Conservation (phyloP, 495 filamentous ascomycete genomes). For the Xylaria castorea region DNA sequence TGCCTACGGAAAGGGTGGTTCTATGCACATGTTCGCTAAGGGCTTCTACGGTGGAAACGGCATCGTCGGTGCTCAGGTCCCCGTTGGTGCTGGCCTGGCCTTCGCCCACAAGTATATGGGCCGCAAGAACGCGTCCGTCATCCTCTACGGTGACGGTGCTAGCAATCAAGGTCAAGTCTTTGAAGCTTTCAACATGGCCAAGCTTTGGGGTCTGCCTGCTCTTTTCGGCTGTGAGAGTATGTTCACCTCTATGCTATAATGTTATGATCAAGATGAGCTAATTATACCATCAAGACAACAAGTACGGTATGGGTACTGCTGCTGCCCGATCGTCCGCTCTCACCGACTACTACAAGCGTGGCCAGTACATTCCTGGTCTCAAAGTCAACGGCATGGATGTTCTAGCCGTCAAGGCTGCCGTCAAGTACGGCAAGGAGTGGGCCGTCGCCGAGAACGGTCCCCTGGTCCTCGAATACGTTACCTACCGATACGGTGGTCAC, state of each 20-base stretch:
- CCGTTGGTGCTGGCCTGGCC: slow-evolving; percentile 93
- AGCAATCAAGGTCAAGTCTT: slow-evolving; percentile 99
- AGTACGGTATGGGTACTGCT: slow-evolving; percentile 99
- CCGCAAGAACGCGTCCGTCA: slow-evolving; percentile 81
- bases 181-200: slow-evolving; percentile 99
- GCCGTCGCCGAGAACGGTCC: slow-evolving; percentile 82
- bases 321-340: slow-evolving; percentile 91
- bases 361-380: slow-evolving; percentile 98
- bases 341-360: slow-evolving; percentile 99
- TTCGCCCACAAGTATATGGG: slow-evolving; percentile 95
- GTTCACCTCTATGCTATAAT: slow-evolving; percentile 38
- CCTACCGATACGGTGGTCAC: slow-evolving; percentile 98
- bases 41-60: slow-evolving; percentile 99
- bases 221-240: slow-evolving; percentile 98
- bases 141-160: slow-evolving; percentile 96
- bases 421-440: slow-evolving; percentile 89
- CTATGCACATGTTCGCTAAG: slow-evolving; percentile 99
- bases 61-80: slow-evolving; percentile 98
- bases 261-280: background rate
- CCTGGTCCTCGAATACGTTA: slow-evolving; percentile 97
- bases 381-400: slow-evolving; percentile 99
- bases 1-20: slow-evolving; percentile 97
- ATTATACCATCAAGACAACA: slow-evolving; percentile 76
- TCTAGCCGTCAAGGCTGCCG: slow-evolving; percentile 95
- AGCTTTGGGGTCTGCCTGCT: slow-evolving; percentile 95